These are phyloP conservation scores for Aspergillus sparsus DNA, from an alignment of 495 filamentous ascomycete genomes.

Conservation along the genomic window DNA sequence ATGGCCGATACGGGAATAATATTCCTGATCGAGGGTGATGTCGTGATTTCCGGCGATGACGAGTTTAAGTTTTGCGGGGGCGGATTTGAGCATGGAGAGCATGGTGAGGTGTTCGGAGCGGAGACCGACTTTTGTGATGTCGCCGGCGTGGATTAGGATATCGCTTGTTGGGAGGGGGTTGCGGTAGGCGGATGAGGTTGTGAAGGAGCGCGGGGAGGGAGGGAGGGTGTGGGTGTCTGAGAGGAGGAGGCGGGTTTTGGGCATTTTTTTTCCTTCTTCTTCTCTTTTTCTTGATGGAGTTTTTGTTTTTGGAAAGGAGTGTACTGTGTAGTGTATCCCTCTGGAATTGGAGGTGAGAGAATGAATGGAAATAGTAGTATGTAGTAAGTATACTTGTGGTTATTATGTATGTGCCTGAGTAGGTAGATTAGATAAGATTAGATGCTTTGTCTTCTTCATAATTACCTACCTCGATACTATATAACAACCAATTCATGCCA, in stretches of 20 bases:
- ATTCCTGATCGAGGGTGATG: slow-evolving; percentile 63
- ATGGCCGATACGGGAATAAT: slow-evolving; percentile 42
- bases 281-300: background rate
- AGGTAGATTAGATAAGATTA: too few relatives aligned
- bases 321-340: background rate
- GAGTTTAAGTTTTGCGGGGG: slow-evolving; percentile 69
- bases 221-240: slow-evolving; percentile 61
- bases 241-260: slow-evolving; percentile 57
- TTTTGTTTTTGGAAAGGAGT: too few relatives aligned
- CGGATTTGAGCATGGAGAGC: slow-evolving; percentile 54
- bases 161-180: slow-evolving; percentile 56
- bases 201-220: slow-evolving; percentile 29
- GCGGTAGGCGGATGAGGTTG: slow-evolving; percentile 41
- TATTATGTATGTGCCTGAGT: too few relatives aligned
- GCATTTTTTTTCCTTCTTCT: background rate
- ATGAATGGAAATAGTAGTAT: background rate
- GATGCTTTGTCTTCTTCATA: too few relatives aligned
- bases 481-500: too few relatives aligned
- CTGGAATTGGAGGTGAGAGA: background rate
- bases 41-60: slow-evolving; percentile 86
- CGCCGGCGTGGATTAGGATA: slow-evolving; percentile 72
- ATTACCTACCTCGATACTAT: too few relatives aligned
- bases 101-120: slow-evolving; percentile 53
- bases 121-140: slow-evolving; percentile 66
- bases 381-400: too few relatives aligned